Base-by-base conservation (phyloP, 2,329 filamentous ascomycete species). In the Xenoacremonium recifei region DNA sequence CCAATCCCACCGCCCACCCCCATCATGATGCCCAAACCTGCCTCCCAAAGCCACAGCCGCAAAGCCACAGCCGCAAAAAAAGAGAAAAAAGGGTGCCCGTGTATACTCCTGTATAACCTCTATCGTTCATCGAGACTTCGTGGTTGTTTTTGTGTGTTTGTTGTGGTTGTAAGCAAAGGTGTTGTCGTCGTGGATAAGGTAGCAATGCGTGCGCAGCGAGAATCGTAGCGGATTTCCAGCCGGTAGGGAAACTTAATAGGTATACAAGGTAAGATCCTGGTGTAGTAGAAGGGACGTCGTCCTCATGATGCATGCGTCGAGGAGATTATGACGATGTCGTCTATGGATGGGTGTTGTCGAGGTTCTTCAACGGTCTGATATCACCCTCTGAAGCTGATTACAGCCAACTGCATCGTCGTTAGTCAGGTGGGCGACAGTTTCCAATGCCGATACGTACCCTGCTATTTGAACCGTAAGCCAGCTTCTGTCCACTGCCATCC, bases 381-480 rank as follows among this genome's bases (percentile, higher is more conserved):
- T 54, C 54, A 70, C 64, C 63, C 65, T 54, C 71, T 66, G 47
- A 76, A 76, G 53, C 72, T 74, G 45, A 77, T 76, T 25, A 77
- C 66, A 23, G 73, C 73, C 51, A 77, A 69, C 73, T 73, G 40
- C 19, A 25, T 16, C 15, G 18, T 37, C 17, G 39, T 58, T 40
- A 58, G 54, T 19, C n/a, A n/a, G n/a, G n/a, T n/a, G n/a, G n/a
- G n/a, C n/a, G n/a, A 23, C 9, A 31, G n/a, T 9, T 23, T 23
- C 4, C 13, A 21, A 10, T 6, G 17, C 7, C n/a, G 15, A 40
- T 15, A 73, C 79, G 61, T 71, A 84, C 80, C 58, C 76, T 68
- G 53, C 75, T 83, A 53, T 82, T 83, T 5, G 77, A 75, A 13
- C 80, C 81, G 58, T 83, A 84, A 0, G 80, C 80, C 43, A 85